Percentiles rank a stretch among this genome's conserved stretches.
Conservation (phyloP, 495 filamentous ascomycete species). For the Amphirosellinia nigrospora region DNA sequence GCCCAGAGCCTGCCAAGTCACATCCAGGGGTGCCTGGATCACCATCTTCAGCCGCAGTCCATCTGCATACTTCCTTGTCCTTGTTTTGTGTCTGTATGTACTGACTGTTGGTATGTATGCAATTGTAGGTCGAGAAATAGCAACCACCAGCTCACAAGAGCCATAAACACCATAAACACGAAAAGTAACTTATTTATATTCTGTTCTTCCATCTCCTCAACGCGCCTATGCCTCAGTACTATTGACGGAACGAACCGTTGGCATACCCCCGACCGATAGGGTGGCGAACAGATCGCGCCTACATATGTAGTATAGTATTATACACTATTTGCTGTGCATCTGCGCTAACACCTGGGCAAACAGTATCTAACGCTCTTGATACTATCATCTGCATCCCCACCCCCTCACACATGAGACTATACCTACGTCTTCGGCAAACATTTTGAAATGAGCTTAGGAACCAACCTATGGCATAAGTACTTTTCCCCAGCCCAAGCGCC, state of each 20-base stretch:
- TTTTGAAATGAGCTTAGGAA: conserved; percentile 3
- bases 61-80: no score
- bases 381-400: not conserved
- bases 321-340: not conserved
- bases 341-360: no score
- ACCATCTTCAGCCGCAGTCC: conserved; percentile 15
- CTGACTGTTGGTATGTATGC: not conserved
- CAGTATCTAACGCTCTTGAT: not conserved
- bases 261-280: no score
- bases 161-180: not conserved
- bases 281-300: no score
- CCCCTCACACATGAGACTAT: conserved; percentile 1
- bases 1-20: not conserved
- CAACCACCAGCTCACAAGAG: not conserved
- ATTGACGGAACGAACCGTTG: no score
- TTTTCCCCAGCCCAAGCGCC: conserved; percentile 17
- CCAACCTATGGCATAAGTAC: not conserved
- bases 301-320: no score
- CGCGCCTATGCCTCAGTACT: not conserved
- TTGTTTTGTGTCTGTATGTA: not conserved
- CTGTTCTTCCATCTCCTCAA: not conserved
- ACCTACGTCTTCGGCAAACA: conserved; percentile 7
- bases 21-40: not conserved
- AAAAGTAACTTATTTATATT: no score
- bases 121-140: not conserved